Evolutionary conservation across 2,329 filamentous ascomycete species (phyloP).

Genomic region (Sclerotinia subarctica): DNA sequence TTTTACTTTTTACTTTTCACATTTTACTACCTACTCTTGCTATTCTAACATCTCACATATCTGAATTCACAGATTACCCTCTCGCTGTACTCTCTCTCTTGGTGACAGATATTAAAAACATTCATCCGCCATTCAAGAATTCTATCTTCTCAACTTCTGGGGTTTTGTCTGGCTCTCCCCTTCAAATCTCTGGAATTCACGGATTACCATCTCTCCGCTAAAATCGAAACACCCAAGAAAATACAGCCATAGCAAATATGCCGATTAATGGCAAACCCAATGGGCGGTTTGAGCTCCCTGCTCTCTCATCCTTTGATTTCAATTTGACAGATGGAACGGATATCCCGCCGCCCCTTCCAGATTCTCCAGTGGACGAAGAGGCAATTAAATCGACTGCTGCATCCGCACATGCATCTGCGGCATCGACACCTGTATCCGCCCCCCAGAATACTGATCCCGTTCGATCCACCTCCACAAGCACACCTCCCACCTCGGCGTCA

Average conservation of each 20-base stretch:
- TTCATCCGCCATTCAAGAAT: background rate
- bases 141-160: background rate
- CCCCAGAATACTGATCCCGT: background rate
- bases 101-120: background rate
- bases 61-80: background rate
- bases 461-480: background rate
- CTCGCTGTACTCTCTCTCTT: background rate
- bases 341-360: constrained; percentile 39
- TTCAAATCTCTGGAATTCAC: background rate
- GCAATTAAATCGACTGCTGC: constrained; percentile 22
- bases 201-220: background rate
- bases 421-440: background rate
- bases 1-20: too few relatives aligned
- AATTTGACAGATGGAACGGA: constrained; percentile 40
- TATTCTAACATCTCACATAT: too few relatives aligned
- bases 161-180: too few relatives aligned
- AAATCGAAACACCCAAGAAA: background rate
- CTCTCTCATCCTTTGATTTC: constrained; percentile 36
- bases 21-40: too few relatives aligned
- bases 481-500: constrained; percentile 3
- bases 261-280: constrained; percentile 34
- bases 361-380: constrained; percentile 36
- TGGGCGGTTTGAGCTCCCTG: constrained; percentile 38
- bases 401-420: constrained; percentile 15
- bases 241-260: constrained; percentile 24